phyloP scores from a whole-genome alignment of 2,329 filamentous ascomycete genomes.

The Dendrostoma leiphaemia region DNA sequence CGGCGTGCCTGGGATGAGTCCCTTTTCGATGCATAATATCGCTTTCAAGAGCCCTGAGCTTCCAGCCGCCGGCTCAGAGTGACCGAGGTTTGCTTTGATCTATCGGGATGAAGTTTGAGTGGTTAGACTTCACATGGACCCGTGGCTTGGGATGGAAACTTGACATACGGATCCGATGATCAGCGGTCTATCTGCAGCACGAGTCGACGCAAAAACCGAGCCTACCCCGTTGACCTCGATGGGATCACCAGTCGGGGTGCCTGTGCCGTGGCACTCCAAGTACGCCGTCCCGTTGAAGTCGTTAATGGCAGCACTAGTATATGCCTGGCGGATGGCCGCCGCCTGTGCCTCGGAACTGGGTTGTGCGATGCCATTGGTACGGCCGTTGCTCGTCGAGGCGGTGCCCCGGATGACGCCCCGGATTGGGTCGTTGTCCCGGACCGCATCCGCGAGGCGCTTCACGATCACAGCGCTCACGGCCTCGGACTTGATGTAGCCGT shows the following conservation, averaged over 20 bases:
- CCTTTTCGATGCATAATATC: conserved; percentile 47
- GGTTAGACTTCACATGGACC: too few species aligned
- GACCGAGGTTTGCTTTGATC: conserved; percentile 41
- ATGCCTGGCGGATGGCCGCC: neutral
- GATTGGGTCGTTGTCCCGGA: neutral
- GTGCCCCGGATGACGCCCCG: neutral
- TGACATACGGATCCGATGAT: conserved; percentile 23
- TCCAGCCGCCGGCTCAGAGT: conserved; percentile 45
- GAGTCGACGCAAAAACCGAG: neutral
- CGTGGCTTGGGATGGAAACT: too few species aligned
- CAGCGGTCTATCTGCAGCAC: neutral
- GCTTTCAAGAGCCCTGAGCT: conserved; percentile 52
- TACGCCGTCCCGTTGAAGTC: conserved; percentile 15
- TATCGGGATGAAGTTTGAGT: too few species aligned
- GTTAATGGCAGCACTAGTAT: neutral
- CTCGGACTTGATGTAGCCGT: conserved; percentile 27
- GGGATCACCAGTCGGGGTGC: conserved; percentile 33
- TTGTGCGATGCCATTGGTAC: neutral
- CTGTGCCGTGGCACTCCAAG: conserved; percentile 35
- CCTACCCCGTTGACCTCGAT: conserved; percentile 24
- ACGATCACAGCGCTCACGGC: neutral
- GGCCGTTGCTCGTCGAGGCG: neutral
- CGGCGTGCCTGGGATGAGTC: conserved; percentile 47
- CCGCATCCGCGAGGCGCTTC: neutral
- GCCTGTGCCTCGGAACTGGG: neutral